phyloP scores from a whole-genome alignment of 495 filamentous ascomycete genomes.

The Penicillium lividum region DNA sequence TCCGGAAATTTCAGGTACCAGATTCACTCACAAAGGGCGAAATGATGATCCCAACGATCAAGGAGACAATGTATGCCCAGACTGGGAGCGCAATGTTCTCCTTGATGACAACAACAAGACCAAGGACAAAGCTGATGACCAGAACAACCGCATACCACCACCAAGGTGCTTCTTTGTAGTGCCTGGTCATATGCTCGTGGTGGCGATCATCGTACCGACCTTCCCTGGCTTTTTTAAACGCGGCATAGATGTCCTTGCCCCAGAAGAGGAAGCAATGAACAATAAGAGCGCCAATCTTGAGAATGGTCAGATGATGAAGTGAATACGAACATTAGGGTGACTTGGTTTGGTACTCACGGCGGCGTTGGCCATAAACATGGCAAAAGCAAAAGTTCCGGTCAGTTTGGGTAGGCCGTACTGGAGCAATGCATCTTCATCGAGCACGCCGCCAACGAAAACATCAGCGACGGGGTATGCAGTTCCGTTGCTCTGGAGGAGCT shows the following conservation, averaged over 20 bases:
- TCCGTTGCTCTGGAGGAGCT: conserved; percentile 18
- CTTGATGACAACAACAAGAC: conserved; percentile 47
- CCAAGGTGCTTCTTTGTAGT: conserved; percentile 54
- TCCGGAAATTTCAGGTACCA: no score
- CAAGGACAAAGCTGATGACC: conserved; percentile 48
- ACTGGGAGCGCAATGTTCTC: conserved; percentile 52
- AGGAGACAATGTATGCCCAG: conserved; percentile 56
- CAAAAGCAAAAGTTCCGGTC: conserved; percentile 43
- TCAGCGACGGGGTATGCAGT: conserved; percentile 28
- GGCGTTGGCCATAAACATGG: conserved; percentile 36
- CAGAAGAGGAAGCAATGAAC: conserved; percentile 38
- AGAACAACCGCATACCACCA: conserved; percentile 57
- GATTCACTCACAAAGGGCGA: conserved; percentile 33
- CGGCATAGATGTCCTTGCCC: conserved; percentile 32
- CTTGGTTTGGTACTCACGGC: conserved; percentile 22
- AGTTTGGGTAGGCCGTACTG: conserved; percentile 43
- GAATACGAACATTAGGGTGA: neutral
- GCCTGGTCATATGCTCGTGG: conserved; percentile 42
- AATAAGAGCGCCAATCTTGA: conserved; percentile 37
- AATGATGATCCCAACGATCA: conserved; percentile 33
- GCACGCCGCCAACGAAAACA: conserved; percentile 37
- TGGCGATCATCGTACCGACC: conserved; percentile 45
- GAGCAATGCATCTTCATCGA: conserved; percentile 33
- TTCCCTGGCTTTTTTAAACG: conserved; percentile 30
- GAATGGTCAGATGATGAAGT: neutral